A percentile compares a stretch with the other conserved stretches of the same genome.
Evolutionary conservation across 805 yeast genomes (phyloP).

Genomic region (Pichia exigua): DNA sequence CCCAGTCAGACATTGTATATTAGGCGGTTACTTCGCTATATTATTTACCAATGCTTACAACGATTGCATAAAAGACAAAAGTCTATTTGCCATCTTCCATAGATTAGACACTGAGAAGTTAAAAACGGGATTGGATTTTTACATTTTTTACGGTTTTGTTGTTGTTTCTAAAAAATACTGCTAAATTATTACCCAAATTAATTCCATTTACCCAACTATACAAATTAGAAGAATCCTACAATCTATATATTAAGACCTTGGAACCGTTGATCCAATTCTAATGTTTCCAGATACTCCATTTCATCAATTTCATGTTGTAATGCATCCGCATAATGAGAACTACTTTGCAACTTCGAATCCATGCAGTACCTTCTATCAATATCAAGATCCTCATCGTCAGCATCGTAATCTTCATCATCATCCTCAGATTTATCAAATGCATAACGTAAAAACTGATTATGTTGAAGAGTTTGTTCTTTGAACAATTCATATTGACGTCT

Average conservation of each 20-base stretch:
- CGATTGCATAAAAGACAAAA: too few relatives aligned
- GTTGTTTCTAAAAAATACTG: neutral
- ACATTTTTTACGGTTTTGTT: neutral
- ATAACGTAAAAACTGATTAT: constrained; percentile 12
- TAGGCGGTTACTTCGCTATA: too few relatives aligned
- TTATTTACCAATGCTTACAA: too few relatives aligned
- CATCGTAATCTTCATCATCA: constrained; percentile 25
- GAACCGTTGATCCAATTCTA: constrained; percentile 25
- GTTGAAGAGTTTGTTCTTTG: constrained; percentile 16
- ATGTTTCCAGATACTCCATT: constrained; percentile 9
- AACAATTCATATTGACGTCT: constrained; percentile 10
- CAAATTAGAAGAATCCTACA: neutral
- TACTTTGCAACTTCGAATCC: neutral
- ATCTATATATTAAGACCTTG: constrained; percentile 17
- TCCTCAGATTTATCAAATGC: constrained; percentile 1
- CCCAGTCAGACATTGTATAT: constrained; percentile 30
- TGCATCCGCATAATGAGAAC: neutral
- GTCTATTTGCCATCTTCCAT: neutral
- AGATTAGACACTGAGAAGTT: neutral
- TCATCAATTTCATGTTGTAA: neutral
- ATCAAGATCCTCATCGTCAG: constrained; percentile 5
- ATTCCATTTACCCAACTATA: neutral
- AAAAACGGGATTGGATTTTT: neutral
- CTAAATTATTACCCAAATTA: neutral
- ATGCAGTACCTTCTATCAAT: neutral